Conservation (phyloP, 2,329 filamentous ascomycete species). For the Venturia oleaginea region DNA sequence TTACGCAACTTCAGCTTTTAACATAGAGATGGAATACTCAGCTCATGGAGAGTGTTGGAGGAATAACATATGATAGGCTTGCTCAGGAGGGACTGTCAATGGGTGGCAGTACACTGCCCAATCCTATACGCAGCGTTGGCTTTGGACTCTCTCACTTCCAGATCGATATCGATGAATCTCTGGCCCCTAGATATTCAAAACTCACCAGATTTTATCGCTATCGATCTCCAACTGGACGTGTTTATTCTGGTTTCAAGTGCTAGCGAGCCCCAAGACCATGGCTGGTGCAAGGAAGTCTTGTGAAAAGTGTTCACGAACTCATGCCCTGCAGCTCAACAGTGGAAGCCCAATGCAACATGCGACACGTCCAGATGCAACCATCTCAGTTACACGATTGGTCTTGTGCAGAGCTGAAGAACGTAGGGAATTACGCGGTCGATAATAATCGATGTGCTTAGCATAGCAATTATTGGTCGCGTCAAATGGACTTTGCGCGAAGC, state of each 20-base stretch:
- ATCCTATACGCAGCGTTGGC: too few species aligned
- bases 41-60: background rate
- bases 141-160: too few species aligned
- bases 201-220: too few species aligned
- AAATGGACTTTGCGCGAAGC: background rate
- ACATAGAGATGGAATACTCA: background rate
- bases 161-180: too few species aligned
- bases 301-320: background rate
- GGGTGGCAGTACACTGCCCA: too few species aligned
- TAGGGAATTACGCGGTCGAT: background rate
- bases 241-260: too few species aligned
- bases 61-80: background rate
- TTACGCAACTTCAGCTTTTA: background rate
- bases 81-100: too few species aligned
- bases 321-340: background rate
- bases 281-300: background rate
- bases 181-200: too few species aligned
- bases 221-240: too few species aligned
- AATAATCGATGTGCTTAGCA: background rate
- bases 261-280: too few species aligned
- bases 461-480: background rate
- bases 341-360: background rate
- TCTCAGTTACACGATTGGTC: background rate
- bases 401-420: background rate
- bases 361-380: background rate